Base-by-base conservation (phyloP, 2,329 filamentous ascomycete genomes). In the Diaporthe sp. region DNA sequence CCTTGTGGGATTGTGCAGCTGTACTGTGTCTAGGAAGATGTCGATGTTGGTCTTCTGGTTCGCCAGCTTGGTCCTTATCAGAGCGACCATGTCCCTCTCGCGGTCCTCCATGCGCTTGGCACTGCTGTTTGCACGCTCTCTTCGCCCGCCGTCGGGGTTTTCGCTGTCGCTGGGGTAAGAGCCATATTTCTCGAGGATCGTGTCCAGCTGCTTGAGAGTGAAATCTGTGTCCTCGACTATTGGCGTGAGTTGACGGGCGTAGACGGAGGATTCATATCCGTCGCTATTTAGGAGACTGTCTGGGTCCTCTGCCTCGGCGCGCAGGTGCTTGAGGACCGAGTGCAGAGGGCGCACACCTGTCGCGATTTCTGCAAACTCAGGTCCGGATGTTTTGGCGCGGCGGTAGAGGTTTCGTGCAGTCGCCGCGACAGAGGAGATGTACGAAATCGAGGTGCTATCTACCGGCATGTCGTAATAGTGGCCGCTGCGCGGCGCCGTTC, bases 11-110 rank as follows among this genome's bases (percentile, higher is more conserved):
- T 87, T 86, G 73, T 88, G 85, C 57, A 90, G 79, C 79, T 91
- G 89, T 25, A 92, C 85, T 0, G 87, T 88, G 77, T 92, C 87
- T 25, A 92, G 84, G 75, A 92, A 90, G 78, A 87, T 82, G 71
- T 89, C 87, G 61, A 92, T 85, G 52, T 84, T 87, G 7, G 85
- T 84, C 79, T 87, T 89, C 75, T 91, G 88, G 75, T 85, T 85
- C 12, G 84, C 83, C 60, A 92, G 83, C 77, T 87, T 88, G 52
- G 81, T 80, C 57, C 83, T 82, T 72, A 88, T 83, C 71, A 87
- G 79, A 8, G 82, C 83, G 45, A 89, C 80, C 80, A 81, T 84
- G 47, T 83, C 83, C 38, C 80, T 79, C 71, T 85, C 83, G 15
- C 83, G 80, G 64, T 82, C 83, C 33, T 83, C 83, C 52, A 80